Base-by-base conservation (phyloP, 768 basidiomycete species). In the Sporobolomyces roseus region DNA sequence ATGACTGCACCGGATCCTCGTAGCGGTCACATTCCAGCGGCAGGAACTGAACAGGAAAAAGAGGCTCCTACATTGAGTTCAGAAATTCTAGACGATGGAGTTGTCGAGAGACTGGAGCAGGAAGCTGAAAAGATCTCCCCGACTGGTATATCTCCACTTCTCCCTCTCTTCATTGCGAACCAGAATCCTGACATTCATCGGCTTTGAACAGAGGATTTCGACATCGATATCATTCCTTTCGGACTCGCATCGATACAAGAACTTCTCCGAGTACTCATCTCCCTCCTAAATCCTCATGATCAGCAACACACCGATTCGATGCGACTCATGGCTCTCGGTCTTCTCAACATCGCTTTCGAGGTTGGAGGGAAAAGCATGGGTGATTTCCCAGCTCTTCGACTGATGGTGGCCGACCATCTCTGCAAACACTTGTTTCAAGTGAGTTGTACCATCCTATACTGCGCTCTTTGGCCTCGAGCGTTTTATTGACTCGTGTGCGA, bases 281-380 rank as follows among this genome's bases (percentile, higher is more conserved):
- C 94, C 74, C 90, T 99, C 46, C 83, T 99, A 55, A 92, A 98
- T 78, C 96, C 96, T 25, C 89, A 85, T 73, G 92, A 94, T 77
- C 89, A 91, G 72, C 86, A 92, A 61, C 94, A 98, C 77, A 97
- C 96, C 4, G 96, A 98, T 78, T 91, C 93, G 6, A 96, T 93
- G 61, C 87, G 96, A 19, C 82, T 94, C 12, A 87, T 89, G 62
- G 90, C 93, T 1, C 84, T 99, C 29, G 84, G 88, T 1, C 88
- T 93, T 63, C 83, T 99, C 63, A 92, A 93, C 75, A 83, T 87
- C 27, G 88, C 91, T 4, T 86, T 98, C 61, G 91, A 97, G 78
- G 85, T 87, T 59, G 85, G 91, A 25, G 93, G 93, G 10, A 78
- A 83, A 10, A 84, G 83, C 48, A 85, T 99, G 62, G 85, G 87